Conservation (phyloP, 2,329 filamentous ascomycete species). For the Colletotrichum costaricense region DNA sequence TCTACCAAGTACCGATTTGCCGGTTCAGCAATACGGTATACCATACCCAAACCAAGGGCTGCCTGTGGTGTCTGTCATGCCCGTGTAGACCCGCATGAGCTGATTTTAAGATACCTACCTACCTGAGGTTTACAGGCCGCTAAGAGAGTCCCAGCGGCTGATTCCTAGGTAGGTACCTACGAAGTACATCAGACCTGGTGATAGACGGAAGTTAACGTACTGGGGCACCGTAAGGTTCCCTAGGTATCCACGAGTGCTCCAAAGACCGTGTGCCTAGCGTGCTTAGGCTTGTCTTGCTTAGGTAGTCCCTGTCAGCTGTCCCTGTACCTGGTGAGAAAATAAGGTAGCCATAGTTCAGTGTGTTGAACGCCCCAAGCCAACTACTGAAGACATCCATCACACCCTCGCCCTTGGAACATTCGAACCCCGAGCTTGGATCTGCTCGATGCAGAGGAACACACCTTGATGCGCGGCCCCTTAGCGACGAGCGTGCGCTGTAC, state of each 20-base stretch:
- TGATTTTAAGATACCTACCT: background rate
- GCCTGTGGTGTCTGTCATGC: background rate
- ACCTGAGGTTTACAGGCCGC: background rate
- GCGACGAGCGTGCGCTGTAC: conserved; percentile 28
- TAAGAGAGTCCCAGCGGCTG: background rate
- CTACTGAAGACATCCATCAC: background rate
- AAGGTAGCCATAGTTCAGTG: background rate
- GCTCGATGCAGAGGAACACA: conserved; percentile 26
- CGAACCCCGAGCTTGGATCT: background rate
- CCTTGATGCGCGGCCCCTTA: conserved; percentile 30
- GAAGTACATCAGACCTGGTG: too few relatives aligned
- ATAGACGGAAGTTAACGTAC: too few relatives aligned
- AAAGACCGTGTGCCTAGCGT: background rate
- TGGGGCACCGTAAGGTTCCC: background rate
- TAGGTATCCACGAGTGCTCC: too few relatives aligned
- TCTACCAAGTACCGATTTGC: background rate
- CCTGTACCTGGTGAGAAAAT: background rate
- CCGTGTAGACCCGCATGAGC: background rate
- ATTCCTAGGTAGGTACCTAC: background rate
- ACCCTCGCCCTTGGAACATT: background rate
- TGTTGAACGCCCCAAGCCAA: background rate
- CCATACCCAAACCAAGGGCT: too few relatives aligned
- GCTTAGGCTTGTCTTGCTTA: background rate
- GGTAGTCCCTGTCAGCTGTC: background rate
- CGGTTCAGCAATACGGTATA: too few relatives aligned